Conservation (phyloP, 2,329 filamentous ascomycete species). For the Neofusicoccum umdonicola region DNA sequence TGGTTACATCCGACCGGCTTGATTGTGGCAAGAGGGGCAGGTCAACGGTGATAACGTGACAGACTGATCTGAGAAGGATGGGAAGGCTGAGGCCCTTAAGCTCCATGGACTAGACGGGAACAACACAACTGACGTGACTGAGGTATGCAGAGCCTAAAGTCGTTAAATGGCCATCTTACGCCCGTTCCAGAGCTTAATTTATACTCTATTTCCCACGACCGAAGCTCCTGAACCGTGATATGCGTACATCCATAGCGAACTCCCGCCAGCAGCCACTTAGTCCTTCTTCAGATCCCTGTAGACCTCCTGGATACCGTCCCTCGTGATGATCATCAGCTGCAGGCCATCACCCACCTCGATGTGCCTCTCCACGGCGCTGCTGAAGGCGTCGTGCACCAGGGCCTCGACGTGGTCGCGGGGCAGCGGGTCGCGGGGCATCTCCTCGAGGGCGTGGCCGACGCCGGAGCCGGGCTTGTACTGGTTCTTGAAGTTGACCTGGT, state of each 20-base stretch:
- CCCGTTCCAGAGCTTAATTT: background rate
- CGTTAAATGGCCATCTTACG: background rate
- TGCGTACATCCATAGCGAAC: conserved; percentile 2
- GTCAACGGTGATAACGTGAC: no score
- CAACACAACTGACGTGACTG: background rate
- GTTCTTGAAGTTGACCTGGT: conserved; percentile 99
- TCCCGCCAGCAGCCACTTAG: conserved; percentile 20
- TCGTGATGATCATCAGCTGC: conserved; percentile 92
- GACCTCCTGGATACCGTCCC: conserved; percentile 82
- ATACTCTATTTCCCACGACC: conserved; percentile 10
- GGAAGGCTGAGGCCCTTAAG: no score
- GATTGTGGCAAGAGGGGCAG: no score
- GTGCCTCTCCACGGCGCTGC: conserved; percentile 95
- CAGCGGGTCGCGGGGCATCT: conserved; percentile 67
- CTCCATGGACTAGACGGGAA: no score
- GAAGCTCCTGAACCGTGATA: conserved; percentile 11
- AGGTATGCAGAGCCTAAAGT: background rate
- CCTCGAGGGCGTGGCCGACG: conserved; percentile 74
- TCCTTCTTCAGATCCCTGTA: conserved; percentile 74
- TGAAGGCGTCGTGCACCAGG: conserved; percentile 94
- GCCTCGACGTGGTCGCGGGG: conserved; percentile 73
- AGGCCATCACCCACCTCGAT: conserved; percentile 97
- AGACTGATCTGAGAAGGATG: no score
- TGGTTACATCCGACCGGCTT: no score
- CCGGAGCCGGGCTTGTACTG: conserved; percentile 89